Conservation (phyloP, 192 early-diverging fungal genomes). For the Backusella macrospora region DNA sequence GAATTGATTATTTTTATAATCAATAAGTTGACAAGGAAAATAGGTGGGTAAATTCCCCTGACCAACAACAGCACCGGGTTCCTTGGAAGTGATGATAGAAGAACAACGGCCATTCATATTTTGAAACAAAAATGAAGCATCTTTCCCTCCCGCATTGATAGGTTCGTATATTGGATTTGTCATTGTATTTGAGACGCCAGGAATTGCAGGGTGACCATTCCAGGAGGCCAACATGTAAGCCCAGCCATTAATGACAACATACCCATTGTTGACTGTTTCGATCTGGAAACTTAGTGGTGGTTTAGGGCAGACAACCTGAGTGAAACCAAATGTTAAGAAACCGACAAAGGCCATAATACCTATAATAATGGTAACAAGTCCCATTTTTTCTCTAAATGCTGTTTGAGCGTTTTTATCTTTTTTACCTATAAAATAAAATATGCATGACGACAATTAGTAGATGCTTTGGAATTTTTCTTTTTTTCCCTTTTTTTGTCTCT, state of each 20-base stretch:
- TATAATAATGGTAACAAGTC: constrained; percentile 79
- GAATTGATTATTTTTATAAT: constrained; percentile 15
- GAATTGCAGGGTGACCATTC: constrained; percentile 26
- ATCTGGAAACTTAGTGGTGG: constrained; percentile 44
- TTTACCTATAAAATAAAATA: constrained; percentile 53
- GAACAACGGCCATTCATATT: constrained; percentile 67
- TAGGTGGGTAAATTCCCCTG: constrained; percentile 30
- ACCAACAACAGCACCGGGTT: constrained; percentile 15
- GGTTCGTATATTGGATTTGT: constrained; percentile 56
- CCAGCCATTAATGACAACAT: constrained; percentile 64
- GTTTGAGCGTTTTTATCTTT: constrained; percentile 58
- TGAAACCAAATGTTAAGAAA: constrained; percentile 87
- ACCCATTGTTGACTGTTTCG: constrained; percentile 38
- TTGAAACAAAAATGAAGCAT: constrained; percentile 77
- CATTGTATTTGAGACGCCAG: constrained; percentile 25
- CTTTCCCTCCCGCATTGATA: constrained; percentile 65
- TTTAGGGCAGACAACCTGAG: constrained; percentile 61
- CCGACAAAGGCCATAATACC: constrained; percentile 72
- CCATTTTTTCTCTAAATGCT: constrained; percentile 96
- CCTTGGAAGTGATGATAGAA: constrained; percentile 44
- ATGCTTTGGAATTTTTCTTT: not conserved
- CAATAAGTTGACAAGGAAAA: constrained; percentile 40
- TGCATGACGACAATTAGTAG: not conserved
- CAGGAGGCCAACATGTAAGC: constrained; percentile 62
- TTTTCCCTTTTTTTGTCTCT: not conserved